Conservation (phyloP, 2,329 filamentous ascomycete genomes). For the Venturia pyrina region DNA sequence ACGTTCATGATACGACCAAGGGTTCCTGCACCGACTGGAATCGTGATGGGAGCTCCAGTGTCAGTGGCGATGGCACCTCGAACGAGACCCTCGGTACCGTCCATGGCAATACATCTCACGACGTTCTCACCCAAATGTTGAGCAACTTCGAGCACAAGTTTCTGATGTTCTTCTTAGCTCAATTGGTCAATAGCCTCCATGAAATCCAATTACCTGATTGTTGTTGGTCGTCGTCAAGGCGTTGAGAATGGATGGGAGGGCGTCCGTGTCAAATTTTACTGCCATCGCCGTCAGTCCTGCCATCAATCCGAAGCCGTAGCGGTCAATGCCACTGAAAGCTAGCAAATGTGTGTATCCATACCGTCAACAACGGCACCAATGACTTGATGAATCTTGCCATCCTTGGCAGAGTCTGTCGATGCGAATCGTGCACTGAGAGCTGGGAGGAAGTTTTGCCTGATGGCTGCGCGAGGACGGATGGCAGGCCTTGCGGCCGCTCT, state of each 20-base stretch:
- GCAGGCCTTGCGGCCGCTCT: constrained; percentile 46
- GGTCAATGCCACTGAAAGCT: constrained; percentile 15
- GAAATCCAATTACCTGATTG: constrained; percentile 72
- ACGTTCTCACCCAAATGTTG: constrained; percentile 99
- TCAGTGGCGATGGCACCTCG: constrained; percentile 78
- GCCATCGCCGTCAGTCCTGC: constrained; percentile 27
- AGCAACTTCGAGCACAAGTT: constrained; percentile 38
- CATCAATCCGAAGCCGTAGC: constrained; percentile 18
- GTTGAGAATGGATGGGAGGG: constrained; percentile 95
- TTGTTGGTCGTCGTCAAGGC: constrained; percentile 86
- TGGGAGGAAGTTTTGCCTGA: constrained; percentile 39
- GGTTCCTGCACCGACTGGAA: constrained; percentile 86
- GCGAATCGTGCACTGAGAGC: constrained; percentile 52
- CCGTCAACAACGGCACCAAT: constrained; percentile 99
- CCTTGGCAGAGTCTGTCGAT: constrained; percentile 44
- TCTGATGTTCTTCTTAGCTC: background rate
- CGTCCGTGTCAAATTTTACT: constrained; percentile 96
- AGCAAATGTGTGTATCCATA: constrained; percentile 40
- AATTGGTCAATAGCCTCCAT: constrained; percentile 58
- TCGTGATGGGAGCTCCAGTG: constrained; percentile 90
- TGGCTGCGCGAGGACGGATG: constrained; percentile 37
- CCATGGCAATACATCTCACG: constrained; percentile 99
- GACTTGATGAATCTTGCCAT: constrained; percentile 67
- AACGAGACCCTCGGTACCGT: constrained; percentile 99
- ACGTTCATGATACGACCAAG: constrained; percentile 99